A percentile compares a stretch with the other conserved stretches of the same genome.
Conservation (phyloP, 495 filamentous ascomycete genomes). For the Parathielavia hyrcaniae region DNA sequence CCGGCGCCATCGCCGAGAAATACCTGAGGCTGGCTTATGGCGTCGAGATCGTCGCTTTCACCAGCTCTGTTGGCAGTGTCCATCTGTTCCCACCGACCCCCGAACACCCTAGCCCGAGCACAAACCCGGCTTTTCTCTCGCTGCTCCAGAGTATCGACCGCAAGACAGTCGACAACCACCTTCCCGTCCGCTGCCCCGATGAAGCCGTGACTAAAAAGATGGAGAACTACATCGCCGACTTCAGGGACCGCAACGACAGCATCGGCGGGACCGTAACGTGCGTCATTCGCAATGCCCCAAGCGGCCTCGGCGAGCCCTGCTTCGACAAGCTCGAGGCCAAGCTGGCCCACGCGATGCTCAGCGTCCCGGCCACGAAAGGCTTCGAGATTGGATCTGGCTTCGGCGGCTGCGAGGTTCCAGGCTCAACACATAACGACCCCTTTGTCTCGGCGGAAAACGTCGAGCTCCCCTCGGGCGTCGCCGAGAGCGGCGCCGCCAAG, state of each 20-base stretch:
- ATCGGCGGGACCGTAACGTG: slow-evolving; percentile 96
- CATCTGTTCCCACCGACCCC: slow-evolving; percentile 78
- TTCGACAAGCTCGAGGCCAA: slow-evolving; percentile 96
- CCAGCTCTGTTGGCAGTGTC: slow-evolving; percentile 74
- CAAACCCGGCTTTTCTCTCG: slow-evolving; percentile 77
- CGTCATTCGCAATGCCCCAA: slow-evolving; percentile 84
- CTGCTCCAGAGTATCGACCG: slow-evolving; percentile 70
- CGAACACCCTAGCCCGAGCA: slow-evolving; percentile 62
- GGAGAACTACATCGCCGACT: slow-evolving; percentile 73
- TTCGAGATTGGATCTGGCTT: slow-evolving; percentile 97
- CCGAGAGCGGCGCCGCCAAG: slow-evolving; percentile 33
- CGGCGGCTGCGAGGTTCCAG: slow-evolving; percentile 77
- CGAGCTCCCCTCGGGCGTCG: slow-evolving; percentile 29
- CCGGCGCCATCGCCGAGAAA: slow-evolving; percentile 93
- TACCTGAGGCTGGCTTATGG: slow-evolving; percentile 74
- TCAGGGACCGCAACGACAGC: slow-evolving; percentile 76
- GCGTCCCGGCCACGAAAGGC: slow-evolving; percentile 92
- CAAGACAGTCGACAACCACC: slow-evolving; percentile 70
- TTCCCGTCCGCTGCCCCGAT: slow-evolving; percentile 83
- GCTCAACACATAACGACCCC: slow-evolving; percentile 88
- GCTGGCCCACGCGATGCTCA: slow-evolving; percentile 93
- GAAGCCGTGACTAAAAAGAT: slow-evolving; percentile 58
- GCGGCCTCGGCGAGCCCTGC: slow-evolving; percentile 85
- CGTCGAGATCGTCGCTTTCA: slow-evolving; percentile 87
- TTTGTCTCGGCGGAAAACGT: slow-evolving; percentile 57